Conservation (phyloP, 306 rosid species). For the Cicer arietinum region DNA sequence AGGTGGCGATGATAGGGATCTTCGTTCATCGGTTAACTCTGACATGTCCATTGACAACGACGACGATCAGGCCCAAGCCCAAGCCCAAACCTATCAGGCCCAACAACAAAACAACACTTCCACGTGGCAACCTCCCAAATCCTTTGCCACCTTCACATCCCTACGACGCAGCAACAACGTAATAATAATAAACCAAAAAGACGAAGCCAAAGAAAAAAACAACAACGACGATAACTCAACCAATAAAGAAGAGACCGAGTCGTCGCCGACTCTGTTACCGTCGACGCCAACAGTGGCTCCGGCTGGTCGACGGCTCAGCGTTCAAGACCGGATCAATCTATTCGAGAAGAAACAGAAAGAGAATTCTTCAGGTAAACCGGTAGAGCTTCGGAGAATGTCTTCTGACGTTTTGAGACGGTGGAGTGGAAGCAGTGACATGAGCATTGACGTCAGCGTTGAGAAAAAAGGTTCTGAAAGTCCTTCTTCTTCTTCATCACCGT, state of each 20-base stretch:
- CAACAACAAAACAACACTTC: constrained; percentile 14
- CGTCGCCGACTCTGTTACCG: constrained; percentile 11
- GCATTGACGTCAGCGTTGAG: constrained; percentile 80
- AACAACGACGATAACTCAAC: background rate
- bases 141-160: constrained; percentile 43
- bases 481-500: constrained; percentile 58
- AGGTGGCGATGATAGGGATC: constrained; percentile 59
- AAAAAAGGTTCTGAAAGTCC: constrained; percentile 76
- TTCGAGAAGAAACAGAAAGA: constrained; percentile 98
- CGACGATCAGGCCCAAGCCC: constrained; percentile 47
- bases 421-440: constrained; percentile 97
- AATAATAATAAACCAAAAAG: constrained; percentile 48
- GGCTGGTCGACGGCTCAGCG: constrained; percentile 78
- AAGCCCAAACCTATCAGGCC: constrained; percentile 33
- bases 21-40: constrained; percentile 79
- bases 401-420: constrained; percentile 87
- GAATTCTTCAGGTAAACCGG: constrained; percentile 60
- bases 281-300: constrained; percentile 46
- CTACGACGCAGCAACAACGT: constrained; percentile 40
- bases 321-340: constrained; percentile 94
- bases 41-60: constrained; percentile 98
- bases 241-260: constrained; percentile 41
- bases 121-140: constrained; percentile 69
- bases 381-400: constrained; percentile 77
- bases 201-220: constrained; percentile 43